Conservation (phyloP, 2,329 filamentous ascomycete species). For the Pseudomassariella vexata region DNA sequence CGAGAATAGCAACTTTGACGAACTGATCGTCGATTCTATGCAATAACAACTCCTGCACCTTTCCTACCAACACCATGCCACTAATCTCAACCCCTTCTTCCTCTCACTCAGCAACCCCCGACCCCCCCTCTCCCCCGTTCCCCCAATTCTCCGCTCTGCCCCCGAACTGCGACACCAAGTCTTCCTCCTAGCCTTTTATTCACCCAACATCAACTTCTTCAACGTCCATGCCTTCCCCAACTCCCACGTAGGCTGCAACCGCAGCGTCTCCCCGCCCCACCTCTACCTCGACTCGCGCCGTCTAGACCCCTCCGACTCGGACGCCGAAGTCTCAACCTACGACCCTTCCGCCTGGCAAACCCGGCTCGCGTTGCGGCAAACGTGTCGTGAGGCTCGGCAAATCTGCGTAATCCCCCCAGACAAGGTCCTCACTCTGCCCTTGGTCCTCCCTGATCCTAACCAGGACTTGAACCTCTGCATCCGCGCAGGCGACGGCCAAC, state of each 20-base stretch:
- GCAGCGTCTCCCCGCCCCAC: conserved; percentile 21
- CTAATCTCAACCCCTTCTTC: too few relatives aligned
- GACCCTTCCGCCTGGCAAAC: conserved; percentile 25
- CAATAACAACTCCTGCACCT: conserved; percentile 6
- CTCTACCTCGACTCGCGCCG: conserved; percentile 24
- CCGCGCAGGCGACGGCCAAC: conserved; percentile 19
- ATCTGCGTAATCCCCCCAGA: conserved; percentile 14
- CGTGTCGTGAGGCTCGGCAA: conserved; percentile 21
- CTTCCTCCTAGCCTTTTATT: conserved; percentile 18
- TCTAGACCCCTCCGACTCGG: conserved; percentile 17
- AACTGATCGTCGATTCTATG: too few relatives aligned
- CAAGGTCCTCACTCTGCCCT: conserved; percentile 13
- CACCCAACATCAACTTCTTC: conserved; percentile 26
- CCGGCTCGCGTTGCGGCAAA: conserved; percentile 13
- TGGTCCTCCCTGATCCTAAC: conserved; percentile 21
- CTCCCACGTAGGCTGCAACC: conserved; percentile 20
- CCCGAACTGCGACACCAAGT: conserved; percentile 23
- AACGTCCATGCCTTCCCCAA: conserved; percentile 27
- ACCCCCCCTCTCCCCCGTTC: too few relatives aligned
- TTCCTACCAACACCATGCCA: not conserved
- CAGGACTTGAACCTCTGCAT: conserved; percentile 20
- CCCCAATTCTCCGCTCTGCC: too few relatives aligned
- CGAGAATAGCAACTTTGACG: too few relatives aligned
- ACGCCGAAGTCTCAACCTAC: conserved; percentile 18
- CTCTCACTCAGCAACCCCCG: conserved; percentile 5